Base-by-base conservation (phyloP, 345 rosid genomes). In the Gossypium thurberi region DNA sequence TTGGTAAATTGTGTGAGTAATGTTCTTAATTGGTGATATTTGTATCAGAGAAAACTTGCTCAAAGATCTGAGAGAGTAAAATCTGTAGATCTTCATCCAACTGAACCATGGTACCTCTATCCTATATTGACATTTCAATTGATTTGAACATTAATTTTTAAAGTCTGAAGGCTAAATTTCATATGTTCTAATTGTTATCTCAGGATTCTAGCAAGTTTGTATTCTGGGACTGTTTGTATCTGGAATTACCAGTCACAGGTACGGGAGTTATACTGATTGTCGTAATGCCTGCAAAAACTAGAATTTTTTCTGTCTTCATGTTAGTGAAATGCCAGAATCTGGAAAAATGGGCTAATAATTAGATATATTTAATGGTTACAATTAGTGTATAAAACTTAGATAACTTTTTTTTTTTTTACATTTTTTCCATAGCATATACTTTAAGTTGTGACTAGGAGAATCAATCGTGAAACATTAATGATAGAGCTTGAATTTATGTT, bases 221-320 rank as follows among this genome's bases (percentile, higher is more conserved):
- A 88, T 73, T 81, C 96, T 6, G 95, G 95, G 79, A 88, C 84
- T 56, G 80, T 90, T 71, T 81, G 87, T 77, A 84, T 90, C 69
- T 90, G 90, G 93, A 88, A 88, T 81, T 88, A 87, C 85, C 86
- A 87, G 83, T 86, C 98, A 46, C 99, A 92, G 97, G 99, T 93
- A 85, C 26, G 83, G 60, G 77, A 15, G 21, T 67, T 48, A 47
- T 67, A 25, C 52, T 48, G 57, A 67, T 25, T 48, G 60, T 56
- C 0, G 28, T 56, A 20, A 56, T 56, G 60, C 14, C 28, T 21
- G 40, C 17, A 6, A 23, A 23, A 66, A 46, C 12, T 46, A 66
- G 12, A 67, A 15, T 48, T 46, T 23, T 44, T 1, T 8, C 1
- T 2, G 20, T 28, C 6, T 63, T 12, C 23, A 51, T 51, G 15